phyloP scores from a whole-genome alignment of 73 alveolate genomes.

The Uronychia setigera region DNA sequence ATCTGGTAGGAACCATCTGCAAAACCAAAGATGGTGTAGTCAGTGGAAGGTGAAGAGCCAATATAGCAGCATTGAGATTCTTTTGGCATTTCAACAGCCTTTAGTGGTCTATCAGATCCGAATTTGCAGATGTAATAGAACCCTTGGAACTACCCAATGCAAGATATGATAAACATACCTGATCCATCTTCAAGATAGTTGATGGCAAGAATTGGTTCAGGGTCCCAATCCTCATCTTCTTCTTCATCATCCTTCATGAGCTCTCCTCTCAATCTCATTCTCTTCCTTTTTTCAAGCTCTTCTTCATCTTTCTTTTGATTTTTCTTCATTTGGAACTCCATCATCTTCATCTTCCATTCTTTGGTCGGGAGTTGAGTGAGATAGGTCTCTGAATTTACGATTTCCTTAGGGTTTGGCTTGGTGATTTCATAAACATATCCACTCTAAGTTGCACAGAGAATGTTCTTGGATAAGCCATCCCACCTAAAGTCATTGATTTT shows the following conservation, averaged over 20 bases:
- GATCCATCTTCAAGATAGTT: slow-evolving; percentile 60
- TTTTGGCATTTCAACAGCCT: slow-evolving; percentile 72
- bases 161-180: slow-evolving; percentile 62
- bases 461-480: slow-evolving; percentile 60
- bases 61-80: slow-evolving; percentile 36
- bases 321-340: slow-evolving; percentile 89
- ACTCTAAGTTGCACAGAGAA: slow-evolving; percentile 67
- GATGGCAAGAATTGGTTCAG: slow-evolving; percentile 73
- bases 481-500: slow-evolving; percentile 69
- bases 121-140: slow-evolving; percentile 75
- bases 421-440: slow-evolving; percentile 77
- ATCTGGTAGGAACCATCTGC: slow-evolving; percentile 74
- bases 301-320: slow-evolving; percentile 79
- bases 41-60: slow-evolving; percentile 59
- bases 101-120: slow-evolving; percentile 74
- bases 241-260: slow-evolving; percentile 72
- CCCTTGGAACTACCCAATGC: slow-evolving; percentile 78
- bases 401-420: slow-evolving; percentile 58
- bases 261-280: slow-evolving; percentile 70
- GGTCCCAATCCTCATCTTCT: slow-evolving; percentile 92
- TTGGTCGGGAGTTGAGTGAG: slow-evolving; percentile 52
- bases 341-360: slow-evolving; percentile 76
- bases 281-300: slow-evolving; percentile 69
- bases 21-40: slow-evolving; percentile 62
- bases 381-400: slow-evolving; percentile 76